phyloP scores from a whole-genome alignment of 2,329 filamentous ascomycete species.

The Pyrenochaeta sp. region DNA sequence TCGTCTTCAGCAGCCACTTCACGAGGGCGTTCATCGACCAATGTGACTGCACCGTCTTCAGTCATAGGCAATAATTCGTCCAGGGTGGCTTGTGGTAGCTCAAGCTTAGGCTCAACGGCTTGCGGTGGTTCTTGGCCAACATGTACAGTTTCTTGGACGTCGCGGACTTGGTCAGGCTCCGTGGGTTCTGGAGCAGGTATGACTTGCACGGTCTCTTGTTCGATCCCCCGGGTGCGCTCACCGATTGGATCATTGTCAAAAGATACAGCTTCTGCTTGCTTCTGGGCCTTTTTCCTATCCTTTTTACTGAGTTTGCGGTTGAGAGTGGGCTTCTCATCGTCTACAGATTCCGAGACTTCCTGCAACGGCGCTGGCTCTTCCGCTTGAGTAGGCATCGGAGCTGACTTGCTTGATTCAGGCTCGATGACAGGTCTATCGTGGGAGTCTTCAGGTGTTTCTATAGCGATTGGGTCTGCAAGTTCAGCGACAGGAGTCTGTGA shows the following conservation, averaged over 20 bases:
- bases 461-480: slow-evolving; percentile 5
- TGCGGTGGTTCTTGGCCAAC: background rate
- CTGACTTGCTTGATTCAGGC: slow-evolving; percentile 4
- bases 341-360: slow-evolving; percentile 4
- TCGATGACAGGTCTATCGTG: slow-evolving; percentile 8
- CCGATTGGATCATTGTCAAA: slow-evolving; percentile 12
- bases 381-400: background rate
- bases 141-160: background rate
- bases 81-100: background rate
- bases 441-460: background rate
- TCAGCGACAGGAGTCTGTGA: slow-evolving; percentile 15
- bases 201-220: slow-evolving; percentile 3
- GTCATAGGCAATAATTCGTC: background rate
- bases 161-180: background rate
- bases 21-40: slow-evolving; percentile 9
- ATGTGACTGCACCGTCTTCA: slow-evolving; percentile 7
- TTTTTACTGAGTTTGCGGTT: slow-evolving; percentile 46
- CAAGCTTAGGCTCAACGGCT: background rate
- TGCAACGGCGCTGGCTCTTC: slow-evolving; percentile 1
- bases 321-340: slow-evolving; percentile 24
- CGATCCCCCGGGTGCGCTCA: slow-evolving; percentile 2
- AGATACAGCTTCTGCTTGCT: slow-evolving; percentile 19
- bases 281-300: slow-evolving; percentile 42
- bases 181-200: background rate
- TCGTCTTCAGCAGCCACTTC: slow-evolving; percentile 24